phyloP scores from a whole-genome alignment of 495 filamentous ascomycete genomes.

The Emericellopsis terricola region DNA sequence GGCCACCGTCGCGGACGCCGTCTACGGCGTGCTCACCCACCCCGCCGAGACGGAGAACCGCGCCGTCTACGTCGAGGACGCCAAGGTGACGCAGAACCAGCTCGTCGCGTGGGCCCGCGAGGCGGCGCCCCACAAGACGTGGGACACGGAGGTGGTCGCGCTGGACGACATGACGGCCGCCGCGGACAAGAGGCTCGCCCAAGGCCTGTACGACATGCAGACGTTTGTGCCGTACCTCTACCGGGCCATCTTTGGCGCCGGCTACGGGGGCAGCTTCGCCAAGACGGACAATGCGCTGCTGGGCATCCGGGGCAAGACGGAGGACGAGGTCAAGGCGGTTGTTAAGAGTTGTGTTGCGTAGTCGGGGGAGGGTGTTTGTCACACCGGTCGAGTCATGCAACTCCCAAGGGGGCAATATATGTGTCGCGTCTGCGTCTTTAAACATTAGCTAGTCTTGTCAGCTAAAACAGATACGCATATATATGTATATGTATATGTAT shows the following conservation, averaged over 20 bases:
- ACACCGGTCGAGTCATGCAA: no score
- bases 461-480: no score
- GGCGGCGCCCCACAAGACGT: conserved; percentile 2
- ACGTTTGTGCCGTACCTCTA: conserved; percentile 10
- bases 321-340: conserved; percentile 5
- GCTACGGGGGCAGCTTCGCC: conserved; percentile 7
- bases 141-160: conserved; percentile 1
- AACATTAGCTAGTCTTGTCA: no score
- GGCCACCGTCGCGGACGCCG: conserved; percentile 11
- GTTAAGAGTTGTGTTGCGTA: not conserved
- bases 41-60: conserved; percentile 15
- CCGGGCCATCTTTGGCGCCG: conserved; percentile 17
- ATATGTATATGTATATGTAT: no score
- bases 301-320: conserved; percentile 4
- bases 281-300: conserved; percentile 9
- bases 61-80: conserved; percentile 10
- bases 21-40: conserved; percentile 13
- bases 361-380: no score
- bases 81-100: conserved; percentile 10
- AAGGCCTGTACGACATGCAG: conserved; percentile 7
- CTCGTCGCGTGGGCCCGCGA: conserved; percentile 9
- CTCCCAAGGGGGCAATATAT: no score
- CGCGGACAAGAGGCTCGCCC: conserved; percentile 5
- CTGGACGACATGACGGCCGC: conserved; percentile 2
- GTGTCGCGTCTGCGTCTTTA: no score